Evolutionary conservation across 1,284 basidiomycete genomes (phyloP), one percentile per base, ranked within the genome.

Genomic region (Cutaneotrichosporon sp.): DNA sequence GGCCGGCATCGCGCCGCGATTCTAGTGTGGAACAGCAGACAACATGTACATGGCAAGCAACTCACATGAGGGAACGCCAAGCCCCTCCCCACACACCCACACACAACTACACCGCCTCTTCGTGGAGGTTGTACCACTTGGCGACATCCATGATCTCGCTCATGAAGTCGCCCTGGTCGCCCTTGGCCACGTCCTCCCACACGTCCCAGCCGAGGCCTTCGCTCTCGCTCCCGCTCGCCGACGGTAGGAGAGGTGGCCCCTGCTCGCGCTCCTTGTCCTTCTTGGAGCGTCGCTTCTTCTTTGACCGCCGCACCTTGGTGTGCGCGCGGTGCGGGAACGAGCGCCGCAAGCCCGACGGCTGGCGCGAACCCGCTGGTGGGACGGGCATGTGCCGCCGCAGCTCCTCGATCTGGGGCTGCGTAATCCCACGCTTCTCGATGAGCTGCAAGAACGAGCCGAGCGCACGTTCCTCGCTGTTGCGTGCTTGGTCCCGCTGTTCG

Each of bases 81-180:
- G 9, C 33, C 10, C 11, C 34, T 16, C 3, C 34, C 33, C 36
- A 1, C 36, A 14, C 38, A n/a, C 4, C 9, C 38, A 42, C 38
- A 42, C 38, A 42, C 38, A 42, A 42, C 45, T 46, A 46, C 45
- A 46, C 45, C 45, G 10, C 45, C 22, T 46, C 45, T 22, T 46
- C 22, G 24, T 46, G 45, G 4, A 46, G 45, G 45, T 46, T 46
- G 24, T 46, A 46, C 45, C 45, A 46, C 45, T 24, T 13, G 45
- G 45, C 45, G 18, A 46, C 45, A 14, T 46, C 45, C 45, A 46
- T 46, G 22, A 46, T 46, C 13, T 46, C 45, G 24, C 14, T 22
- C 22, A 46, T 24, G 24, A 24, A 46, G 10, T 25, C 42, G n/a
- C n/a, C 25, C 10, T 22, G 10, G 22, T 46, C 45, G 22, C 22